A percentile compares a stretch with the other conserved stretches of the same genome.
Conservation (phyloP, 1,284 basidiomycete species). For the Hemileia vastatrix region DNA sequence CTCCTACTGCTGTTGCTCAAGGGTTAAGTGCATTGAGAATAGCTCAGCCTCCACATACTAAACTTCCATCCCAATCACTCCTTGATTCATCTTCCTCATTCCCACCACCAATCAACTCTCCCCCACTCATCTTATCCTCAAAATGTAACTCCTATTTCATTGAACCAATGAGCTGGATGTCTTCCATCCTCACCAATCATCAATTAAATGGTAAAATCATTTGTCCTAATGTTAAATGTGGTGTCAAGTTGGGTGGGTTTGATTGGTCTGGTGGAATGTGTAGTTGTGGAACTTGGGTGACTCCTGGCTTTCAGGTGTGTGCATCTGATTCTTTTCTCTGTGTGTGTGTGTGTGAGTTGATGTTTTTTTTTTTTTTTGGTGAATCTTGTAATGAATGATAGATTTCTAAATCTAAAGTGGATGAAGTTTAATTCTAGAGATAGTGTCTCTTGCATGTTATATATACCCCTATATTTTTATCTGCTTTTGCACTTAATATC, state of each 20-base stretch:
- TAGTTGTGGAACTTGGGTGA: slow-evolving; percentile 81
- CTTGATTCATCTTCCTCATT: background rate
- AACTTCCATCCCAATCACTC: background rate
- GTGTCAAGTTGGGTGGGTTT: slow-evolving; percentile 82
- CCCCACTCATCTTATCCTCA: background rate
- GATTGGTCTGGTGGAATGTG: slow-evolving; percentile 95
- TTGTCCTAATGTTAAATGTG: slow-evolving; percentile 83
- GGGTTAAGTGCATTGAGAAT: background rate
- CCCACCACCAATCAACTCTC: background rate
- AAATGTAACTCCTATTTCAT: slow-evolving; percentile 12
- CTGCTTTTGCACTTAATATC: no score
- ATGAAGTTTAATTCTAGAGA: slow-evolving; percentile 21
- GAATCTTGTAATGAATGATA: no score
- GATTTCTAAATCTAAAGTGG: slow-evolving; percentile 21
- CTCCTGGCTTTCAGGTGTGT: slow-evolving; percentile 54
- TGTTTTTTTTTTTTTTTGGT: no score
- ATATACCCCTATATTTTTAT: no score
- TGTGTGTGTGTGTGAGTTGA: no score
- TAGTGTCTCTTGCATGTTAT: no score
- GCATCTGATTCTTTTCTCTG: no score
- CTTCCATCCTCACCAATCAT: slow-evolving; percentile 61
- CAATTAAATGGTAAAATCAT: slow-evolving; percentile 73
- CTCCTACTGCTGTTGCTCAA: no score
- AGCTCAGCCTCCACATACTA: no score
- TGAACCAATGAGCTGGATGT: slow-evolving; percentile 85